phyloP scores from a whole-genome alignment of 2,329 filamentous ascomycete genomes.

The Pseudopyricularia javanii region DNA sequence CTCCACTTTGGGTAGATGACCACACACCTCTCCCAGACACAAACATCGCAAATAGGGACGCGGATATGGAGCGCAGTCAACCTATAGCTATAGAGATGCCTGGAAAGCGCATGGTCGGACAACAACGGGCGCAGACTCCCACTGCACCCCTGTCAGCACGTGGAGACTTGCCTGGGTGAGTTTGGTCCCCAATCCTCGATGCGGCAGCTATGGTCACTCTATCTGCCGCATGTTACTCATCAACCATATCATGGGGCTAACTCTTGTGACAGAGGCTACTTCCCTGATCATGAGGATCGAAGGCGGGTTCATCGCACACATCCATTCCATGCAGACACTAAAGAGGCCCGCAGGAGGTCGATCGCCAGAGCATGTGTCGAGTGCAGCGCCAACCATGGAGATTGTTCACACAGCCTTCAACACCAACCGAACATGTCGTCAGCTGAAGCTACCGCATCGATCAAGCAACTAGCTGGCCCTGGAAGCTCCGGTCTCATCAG shows the following conservation, averaged over 20 bases:
- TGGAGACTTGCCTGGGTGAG: conserved; percentile 47
- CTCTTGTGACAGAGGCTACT: conserved; percentile 36
- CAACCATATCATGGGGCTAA: not conserved
- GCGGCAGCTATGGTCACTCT: not conserved
- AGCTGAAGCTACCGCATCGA: not conserved
- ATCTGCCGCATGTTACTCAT: too few species aligned
- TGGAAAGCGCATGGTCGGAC: conserved; percentile 23
- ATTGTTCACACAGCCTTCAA: not conserved
- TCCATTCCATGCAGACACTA: conserved; percentile 33
- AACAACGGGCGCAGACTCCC: conserved; percentile 14
- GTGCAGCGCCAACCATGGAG: not conserved
- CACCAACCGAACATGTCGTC: not conserved
- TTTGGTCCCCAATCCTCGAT: conserved; percentile 4
- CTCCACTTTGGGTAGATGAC: not conserved
- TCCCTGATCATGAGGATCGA: conserved; percentile 46
- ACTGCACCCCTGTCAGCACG: conserved; percentile 41
- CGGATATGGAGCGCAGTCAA: conserved; percentile 19
- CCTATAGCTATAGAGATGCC: conserved; percentile 44
- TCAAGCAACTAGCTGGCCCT: not conserved
- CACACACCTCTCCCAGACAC: not conserved
- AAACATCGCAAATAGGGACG: conserved; percentile 3
- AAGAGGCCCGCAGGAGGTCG: conserved; percentile 23
- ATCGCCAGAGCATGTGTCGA: conserved; percentile 10
- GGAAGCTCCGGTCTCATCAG: not conserved
- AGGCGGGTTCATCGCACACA: conserved; percentile 34